phyloP scores from a whole-genome alignment of 2,329 filamentous ascomycete species.

The Botrytis fragariae region DNA sequence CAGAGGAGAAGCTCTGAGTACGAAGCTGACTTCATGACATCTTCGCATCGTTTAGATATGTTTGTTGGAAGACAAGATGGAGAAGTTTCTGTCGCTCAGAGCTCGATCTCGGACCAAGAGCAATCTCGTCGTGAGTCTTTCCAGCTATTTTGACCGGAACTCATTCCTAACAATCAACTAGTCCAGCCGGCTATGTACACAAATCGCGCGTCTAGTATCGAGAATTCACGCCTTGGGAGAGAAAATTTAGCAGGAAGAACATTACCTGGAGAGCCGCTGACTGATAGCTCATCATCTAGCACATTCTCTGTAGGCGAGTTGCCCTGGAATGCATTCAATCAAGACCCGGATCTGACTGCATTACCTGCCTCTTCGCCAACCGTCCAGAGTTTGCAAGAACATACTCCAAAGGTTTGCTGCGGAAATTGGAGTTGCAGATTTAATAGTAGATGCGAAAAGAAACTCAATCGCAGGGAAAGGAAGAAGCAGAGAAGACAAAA shows the following conservation, averaged over 20 bases:
- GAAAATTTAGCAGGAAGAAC: not conserved
- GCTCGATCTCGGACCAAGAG: not conserved
- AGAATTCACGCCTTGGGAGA: not conserved
- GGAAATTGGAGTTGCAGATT: not conserved
- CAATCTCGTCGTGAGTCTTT: not conserved
- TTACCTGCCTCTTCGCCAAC: not conserved
- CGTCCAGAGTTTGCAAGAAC: not conserved
- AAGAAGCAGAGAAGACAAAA: not conserved
- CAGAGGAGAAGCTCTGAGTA: not conserved
- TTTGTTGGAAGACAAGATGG: not conserved
- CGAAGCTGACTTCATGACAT: no score
- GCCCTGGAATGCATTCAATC: no score
- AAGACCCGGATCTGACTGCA: not conserved
- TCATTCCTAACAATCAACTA: not conserved
- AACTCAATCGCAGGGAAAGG: not conserved
- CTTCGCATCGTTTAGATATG: not conserved
- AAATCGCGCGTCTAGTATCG: not conserved
- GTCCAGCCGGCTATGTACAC: not conserved
- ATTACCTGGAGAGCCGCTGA: not conserved
- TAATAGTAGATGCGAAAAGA: not conserved
- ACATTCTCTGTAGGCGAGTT: not conserved
- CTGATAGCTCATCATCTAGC: not conserved
- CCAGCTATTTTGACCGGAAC: not conserved
- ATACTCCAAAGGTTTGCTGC: not conserved
- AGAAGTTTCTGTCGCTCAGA: no score